Conservation (phyloP, 2,329 filamentous ascomycete species). For the Allantophomopsis lycopodina region DNA sequence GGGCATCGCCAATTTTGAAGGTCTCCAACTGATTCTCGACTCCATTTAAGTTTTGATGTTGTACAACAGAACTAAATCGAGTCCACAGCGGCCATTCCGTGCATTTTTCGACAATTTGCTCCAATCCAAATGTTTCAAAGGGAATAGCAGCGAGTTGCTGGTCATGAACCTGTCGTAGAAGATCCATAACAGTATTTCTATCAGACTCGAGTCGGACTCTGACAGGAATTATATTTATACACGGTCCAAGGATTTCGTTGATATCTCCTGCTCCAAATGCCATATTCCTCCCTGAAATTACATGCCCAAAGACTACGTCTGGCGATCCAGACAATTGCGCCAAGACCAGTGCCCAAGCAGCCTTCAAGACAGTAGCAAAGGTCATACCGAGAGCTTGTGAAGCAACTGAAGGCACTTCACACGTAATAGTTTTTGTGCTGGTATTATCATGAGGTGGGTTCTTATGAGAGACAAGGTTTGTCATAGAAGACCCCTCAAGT, state of each 20-base stretch:
- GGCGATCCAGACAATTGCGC: constrained; percentile 20
- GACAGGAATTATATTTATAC: constrained; percentile 26
- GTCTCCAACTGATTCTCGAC: too few relatives aligned
- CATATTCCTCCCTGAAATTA: constrained; percentile 23
- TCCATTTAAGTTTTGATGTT: constrained; percentile 26
- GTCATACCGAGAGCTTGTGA: constrained; percentile 1
- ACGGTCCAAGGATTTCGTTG: constrained; percentile 24
- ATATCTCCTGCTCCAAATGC: constrained; percentile 20
- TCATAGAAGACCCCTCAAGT: neutral
- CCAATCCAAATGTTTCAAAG: constrained; percentile 35
- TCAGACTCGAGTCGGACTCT: constrained; percentile 11
- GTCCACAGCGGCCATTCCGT: constrained; percentile 39
- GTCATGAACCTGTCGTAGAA: constrained; percentile 22
- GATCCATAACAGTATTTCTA: too few relatives aligned
- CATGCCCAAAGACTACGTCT: constrained; percentile 26
- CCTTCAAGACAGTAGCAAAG: constrained; percentile 22
- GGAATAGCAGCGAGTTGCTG: constrained; percentile 33
- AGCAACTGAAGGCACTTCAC: neutral
- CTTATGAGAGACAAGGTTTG: neutral
- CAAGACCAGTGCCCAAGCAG: constrained; percentile 24
- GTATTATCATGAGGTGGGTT: neutral
- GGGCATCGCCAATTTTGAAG: too few relatives aligned
- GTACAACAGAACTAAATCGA: constrained; percentile 37
- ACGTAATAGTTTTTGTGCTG: neutral
- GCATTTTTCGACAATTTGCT: constrained; percentile 36